phyloP scores from a whole-genome alignment of 2,329 filamentous ascomycete genomes.

The Aspergillus sp. region DNA sequence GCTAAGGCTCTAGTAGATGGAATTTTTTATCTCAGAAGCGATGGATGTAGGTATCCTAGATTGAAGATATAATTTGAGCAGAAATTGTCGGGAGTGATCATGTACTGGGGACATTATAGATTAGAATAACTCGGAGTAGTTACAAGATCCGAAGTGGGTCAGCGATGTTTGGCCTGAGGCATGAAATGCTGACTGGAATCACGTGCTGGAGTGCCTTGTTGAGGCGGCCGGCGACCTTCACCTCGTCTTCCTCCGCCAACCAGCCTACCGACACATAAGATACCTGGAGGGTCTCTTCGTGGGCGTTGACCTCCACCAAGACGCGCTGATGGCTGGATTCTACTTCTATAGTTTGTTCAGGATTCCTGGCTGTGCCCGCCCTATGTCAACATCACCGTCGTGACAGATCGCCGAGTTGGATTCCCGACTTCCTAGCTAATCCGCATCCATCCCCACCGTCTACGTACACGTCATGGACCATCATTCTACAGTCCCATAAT shows the following conservation, averaged over 20 bases:
- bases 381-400: background rate
- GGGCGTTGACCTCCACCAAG: background rate
- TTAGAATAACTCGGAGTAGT: too few relatives aligned
- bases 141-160: too few relatives aligned
- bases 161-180: background rate
- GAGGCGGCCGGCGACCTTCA: background rate
- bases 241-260: background rate
- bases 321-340: background rate
- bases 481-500: background rate
- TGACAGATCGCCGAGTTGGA: slow-evolving; percentile 3
- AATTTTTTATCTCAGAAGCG: too few relatives aligned
- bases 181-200: background rate
- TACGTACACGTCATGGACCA: slow-evolving; percentile 10
- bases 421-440: slow-evolving; percentile 1
- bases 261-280: background rate
- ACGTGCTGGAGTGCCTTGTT: background rate
- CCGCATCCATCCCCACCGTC: slow-evolving; percentile 8
- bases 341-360: background rate
- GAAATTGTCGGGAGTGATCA: too few relatives aligned
- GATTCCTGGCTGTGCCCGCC: background rate
- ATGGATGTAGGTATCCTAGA: too few relatives aligned
- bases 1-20: too few relatives aligned
- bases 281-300: background rate
- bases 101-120: too few relatives aligned
- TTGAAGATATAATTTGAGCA: too few relatives aligned